Evolutionary conservation across 257 asterid species (phyloP).

Genomic region (Gentiana dahurica): DNA sequence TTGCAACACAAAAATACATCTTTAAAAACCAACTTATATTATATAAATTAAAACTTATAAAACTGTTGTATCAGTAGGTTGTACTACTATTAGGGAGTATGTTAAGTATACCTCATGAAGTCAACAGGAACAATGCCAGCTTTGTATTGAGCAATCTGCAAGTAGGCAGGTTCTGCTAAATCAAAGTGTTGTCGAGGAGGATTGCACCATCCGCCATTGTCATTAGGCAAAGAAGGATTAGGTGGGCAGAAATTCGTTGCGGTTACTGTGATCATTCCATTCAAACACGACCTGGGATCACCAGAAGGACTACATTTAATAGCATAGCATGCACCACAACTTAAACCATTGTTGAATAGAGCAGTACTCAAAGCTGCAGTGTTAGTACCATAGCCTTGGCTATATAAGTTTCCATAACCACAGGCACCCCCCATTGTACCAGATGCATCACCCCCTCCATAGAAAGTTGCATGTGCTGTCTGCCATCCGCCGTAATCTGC

Average conservation of each 20-base stretch:
- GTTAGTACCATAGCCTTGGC: constrained; percentile 75
- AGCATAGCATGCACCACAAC: constrained; percentile 78
- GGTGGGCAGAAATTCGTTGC: constrained; percentile 97
- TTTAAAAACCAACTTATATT: neutral
- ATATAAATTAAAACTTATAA: no score
- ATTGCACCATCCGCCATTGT: constrained; percentile 94
- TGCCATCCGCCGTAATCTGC: constrained; percentile 34
- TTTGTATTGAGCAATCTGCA: constrained; percentile 66
- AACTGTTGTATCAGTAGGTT: no score
- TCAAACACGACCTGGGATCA: constrained; percentile 43
- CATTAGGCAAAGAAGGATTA: constrained; percentile 14
- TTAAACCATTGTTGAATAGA: constrained; percentile 75
- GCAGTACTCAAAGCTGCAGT: constrained; percentile 93
- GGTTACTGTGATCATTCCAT: constrained; percentile 65
- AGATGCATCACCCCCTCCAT: constrained; percentile 74
- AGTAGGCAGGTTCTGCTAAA: constrained; percentile 72
- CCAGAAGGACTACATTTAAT: constrained; percentile 33
- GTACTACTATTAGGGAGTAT: no score
- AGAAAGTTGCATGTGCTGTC: constrained; percentile 61
- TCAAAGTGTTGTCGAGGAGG: constrained; percentile 92
- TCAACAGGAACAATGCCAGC: constrained; percentile 84
- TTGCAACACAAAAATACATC: neutral
- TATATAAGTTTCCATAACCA: constrained; percentile 84
- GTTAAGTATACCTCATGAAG: constrained; percentile 44
- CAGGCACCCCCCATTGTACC: constrained; percentile 98